Percentiles rank a stretch among this genome's conserved stretches.
phyloP scores from a whole-genome alignment of 2,329 filamentous ascomycete species.

The Aspergillus sp. region DNA sequence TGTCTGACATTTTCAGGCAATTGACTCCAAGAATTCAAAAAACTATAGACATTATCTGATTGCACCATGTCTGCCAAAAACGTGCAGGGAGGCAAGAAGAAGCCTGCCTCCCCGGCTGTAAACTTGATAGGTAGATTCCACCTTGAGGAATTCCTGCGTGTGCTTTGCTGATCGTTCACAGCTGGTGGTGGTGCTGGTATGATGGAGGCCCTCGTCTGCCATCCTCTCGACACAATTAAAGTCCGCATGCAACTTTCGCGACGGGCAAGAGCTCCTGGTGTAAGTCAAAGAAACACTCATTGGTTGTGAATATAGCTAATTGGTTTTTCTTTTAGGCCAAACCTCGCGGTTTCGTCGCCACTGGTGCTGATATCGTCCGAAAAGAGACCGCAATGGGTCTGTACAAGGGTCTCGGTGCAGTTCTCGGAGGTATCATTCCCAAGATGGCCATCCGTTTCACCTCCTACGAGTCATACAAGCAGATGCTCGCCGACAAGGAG shows the following conservation, averaged over 20 bases:
- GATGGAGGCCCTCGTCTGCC: conserved; percentile 97
- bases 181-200: conserved; percentile 96
- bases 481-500: conserved; percentile 64
- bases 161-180: conserved; percentile 35
- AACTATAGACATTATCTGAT: too few species aligned
- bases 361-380: conserved; percentile 78
- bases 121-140: conserved; percentile 75
- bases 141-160: conserved; percentile 1
- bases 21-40: neutral
- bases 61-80: conserved; percentile 56
- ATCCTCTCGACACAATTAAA: conserved; percentile 98
- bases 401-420: conserved; percentile 97
- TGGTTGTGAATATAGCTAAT: conserved; percentile 6
- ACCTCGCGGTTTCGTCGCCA: conserved; percentile 80
- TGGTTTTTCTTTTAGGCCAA: conserved; percentile 47
- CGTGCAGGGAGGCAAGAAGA: conserved; percentile 57
- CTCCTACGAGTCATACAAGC: conserved; percentile 94
- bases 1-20: neutral
- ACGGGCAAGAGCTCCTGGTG: conserved; percentile 74
- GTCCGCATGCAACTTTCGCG: conserved; percentile 98
- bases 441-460: conserved; percentile 99
- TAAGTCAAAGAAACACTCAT: conserved; percentile 35
- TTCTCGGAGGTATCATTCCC: conserved; percentile 91
- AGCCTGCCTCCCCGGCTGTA: conserved; percentile 77
- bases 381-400: conserved; percentile 88